Percentiles rank a stretch among this genome's conserved stretches.
These are phyloP conservation scores for Boletus pseudopeckii DNA, from an alignment of 768 basidiomycete species.

Conservation along the genomic window DNA sequence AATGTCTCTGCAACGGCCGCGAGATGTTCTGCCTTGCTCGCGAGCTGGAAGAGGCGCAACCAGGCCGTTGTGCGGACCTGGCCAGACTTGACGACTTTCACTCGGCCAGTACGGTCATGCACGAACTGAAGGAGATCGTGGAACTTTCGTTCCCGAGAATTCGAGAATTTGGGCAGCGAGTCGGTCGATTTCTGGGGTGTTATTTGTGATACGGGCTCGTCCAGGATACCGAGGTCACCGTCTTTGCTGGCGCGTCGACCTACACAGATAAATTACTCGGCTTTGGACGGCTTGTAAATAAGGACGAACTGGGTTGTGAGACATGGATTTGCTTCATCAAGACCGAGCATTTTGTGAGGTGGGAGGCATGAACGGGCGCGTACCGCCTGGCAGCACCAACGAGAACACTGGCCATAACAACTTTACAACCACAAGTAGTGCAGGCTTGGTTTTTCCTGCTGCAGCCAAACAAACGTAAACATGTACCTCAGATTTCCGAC, in stretches of 20 bases:
- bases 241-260: constrained; percentile 11
- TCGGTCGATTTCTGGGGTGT: neutral
- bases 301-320: constrained; percentile 24
- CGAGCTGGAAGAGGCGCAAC: constrained; percentile 49
- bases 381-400: constrained; percentile 11
- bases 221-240: constrained; percentile 10
- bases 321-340: constrained; percentile 15
- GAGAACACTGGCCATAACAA: constrained; percentile 17
- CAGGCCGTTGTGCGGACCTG: constrained; percentile 47
- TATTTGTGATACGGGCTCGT: neutral
- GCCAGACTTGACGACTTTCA: constrained; percentile 28
- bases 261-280: constrained; percentile 8
- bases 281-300: neutral
- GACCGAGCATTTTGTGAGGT: constrained; percentile 4
- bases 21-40: constrained; percentile 48
- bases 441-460: neutral
- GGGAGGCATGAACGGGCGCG: neutral
- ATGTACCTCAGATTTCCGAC: too few relatives aligned
- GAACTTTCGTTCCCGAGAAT: constrained; percentile 22
- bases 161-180: neutral
- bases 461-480: constrained; percentile 14
- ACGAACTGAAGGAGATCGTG: constrained; percentile 25
- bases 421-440: too few relatives aligned
- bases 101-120: constrained; percentile 26
- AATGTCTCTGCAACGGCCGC: constrained; percentile 44